These are phyloP conservation scores for Phanerodontia chrysosporium DNA, from an alignment of 768 basidiomycete species.

Conservation along the genomic window DNA sequence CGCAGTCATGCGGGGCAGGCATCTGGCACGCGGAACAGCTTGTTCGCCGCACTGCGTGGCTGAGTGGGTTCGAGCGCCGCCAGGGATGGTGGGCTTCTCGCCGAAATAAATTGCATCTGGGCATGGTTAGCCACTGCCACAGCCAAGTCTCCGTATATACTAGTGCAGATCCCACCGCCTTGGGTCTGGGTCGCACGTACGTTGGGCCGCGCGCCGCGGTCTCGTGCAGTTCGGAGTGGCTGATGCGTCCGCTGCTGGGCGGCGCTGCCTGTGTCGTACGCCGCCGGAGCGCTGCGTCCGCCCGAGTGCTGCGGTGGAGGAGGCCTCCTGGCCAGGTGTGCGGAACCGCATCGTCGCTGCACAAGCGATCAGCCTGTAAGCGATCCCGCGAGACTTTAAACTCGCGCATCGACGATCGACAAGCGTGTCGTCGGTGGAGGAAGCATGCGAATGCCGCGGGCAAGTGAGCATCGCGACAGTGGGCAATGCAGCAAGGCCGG, in stretches of 20 bases:
- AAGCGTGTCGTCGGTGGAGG: neutral
- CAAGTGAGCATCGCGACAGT: neutral
- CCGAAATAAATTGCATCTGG: neutral
- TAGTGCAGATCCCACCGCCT: neutral
- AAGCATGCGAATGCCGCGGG: neutral
- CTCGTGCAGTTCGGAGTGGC: neutral
- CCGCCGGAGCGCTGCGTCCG: neutral
- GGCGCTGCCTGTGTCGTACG: too few relatives aligned
- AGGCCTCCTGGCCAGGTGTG: neutral
- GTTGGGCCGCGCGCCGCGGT: too few relatives aligned
- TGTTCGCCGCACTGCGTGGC: neutral
- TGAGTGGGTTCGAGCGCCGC: neutral
- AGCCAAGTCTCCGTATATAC: neutral
- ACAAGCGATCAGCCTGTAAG: conserved; percentile 1
- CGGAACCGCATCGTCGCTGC: neutral
- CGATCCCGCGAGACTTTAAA: conserved; percentile 12
- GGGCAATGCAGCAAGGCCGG: too few relatives aligned
- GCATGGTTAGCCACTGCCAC: neutral
- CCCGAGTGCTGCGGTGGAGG: neutral
- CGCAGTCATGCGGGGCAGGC: neutral
- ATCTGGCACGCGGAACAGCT: neutral
- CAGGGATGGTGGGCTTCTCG: neutral
- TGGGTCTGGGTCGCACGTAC: neutral
- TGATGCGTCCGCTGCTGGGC: too few relatives aligned
- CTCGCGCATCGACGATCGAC: neutral